Percentiles rank a stretch among this genome's conserved stretches.
These are phyloP conservation scores for Neonectria neomacrospora DNA, from an alignment of 2,329 filamentous ascomycete species.

Conservation along the genomic window DNA sequence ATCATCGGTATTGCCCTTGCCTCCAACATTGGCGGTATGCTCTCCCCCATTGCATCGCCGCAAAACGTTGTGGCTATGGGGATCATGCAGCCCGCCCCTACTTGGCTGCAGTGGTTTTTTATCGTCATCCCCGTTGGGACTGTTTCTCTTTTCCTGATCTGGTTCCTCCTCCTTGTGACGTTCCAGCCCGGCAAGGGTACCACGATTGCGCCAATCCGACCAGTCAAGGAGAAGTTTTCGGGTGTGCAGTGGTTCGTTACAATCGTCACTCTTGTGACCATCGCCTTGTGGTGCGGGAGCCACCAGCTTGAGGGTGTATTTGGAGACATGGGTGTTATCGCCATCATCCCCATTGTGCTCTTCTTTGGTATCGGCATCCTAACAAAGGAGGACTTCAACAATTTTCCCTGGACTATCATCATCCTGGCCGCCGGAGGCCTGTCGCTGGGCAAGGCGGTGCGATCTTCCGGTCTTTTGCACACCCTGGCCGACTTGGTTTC, in stretches of 20 bases:
- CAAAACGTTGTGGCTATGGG: constrained; percentile 97
- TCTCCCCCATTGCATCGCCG: constrained; percentile 95
- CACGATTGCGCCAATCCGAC: constrained; percentile 89
- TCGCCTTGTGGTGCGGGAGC: constrained; percentile 89
- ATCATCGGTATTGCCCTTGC: constrained; percentile 95
- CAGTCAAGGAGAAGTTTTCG: constrained; percentile 87
- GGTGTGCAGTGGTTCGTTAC: constrained; percentile 94
- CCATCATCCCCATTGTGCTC: constrained; percentile 92
- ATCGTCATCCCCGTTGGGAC: constrained; percentile 92
- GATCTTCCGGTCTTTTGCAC: constrained; percentile 89
- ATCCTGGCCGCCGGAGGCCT: constrained; percentile 95
- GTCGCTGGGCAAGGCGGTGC: constrained; percentile 92
- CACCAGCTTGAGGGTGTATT: constrained; percentile 89
- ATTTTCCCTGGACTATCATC: constrained; percentile 99
- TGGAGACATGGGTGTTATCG: constrained; percentile 98
- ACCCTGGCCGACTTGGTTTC: constrained; percentile 87
- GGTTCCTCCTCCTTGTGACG: constrained; percentile 83
- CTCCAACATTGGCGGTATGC: constrained; percentile 95
- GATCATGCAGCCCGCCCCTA: constrained; percentile 92
- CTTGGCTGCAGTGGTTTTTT: constrained; percentile 98
- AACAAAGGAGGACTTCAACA: constrained; percentile 99
- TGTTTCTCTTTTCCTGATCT: constrained; percentile 88
- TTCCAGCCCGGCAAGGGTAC: constrained; percentile 89
- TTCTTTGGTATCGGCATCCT: constrained; percentile 98
- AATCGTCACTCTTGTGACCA: constrained; percentile 83